Evolutionary conservation across 345 rosid species (phyloP), one percentile per base, ranked within the genome.

Genomic region (Lagerstroemia speciosa): DNA sequence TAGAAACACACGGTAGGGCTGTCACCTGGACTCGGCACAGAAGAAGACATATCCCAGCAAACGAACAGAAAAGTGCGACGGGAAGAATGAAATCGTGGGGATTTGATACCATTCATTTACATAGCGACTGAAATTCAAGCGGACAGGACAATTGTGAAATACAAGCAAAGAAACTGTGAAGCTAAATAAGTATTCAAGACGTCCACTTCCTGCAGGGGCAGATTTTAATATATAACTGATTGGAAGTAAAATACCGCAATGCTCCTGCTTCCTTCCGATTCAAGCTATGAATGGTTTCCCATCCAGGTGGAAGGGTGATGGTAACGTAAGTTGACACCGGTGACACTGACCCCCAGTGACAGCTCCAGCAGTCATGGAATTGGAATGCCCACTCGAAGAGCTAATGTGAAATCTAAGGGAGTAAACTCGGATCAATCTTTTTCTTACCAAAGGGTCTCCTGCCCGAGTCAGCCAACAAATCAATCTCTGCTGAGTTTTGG

Each of bases 41-140:
- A 53, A n/a, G 14, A n/a, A 8, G 6, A 53, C 30, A 22, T 2
- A 6, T 53, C 30, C 60, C 2, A 22, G n/a, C 12, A 11, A 24
- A 53, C 10, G 29, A 24, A 53, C 24, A 48, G n/a, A n/a, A 8
- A 24, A n/a, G 60, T 12, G 14, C 12, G 29, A 53, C 27, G 12
- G 60, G 29, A 24, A n/a, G 60, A 24, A 53, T 3, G 30, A 53
- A 24, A n/a, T 53, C 29, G 11, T 7, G 30, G 60, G 10, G 29
- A 53, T 8, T 53, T 22, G n/a, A 53, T 24, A 29, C 60, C 60
- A 53, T 53, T 53, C 60, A 53, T 53, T 53, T 53, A 53, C 60
- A 53, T 53, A 53, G 60, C 55, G 29, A 24, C 12, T n/a, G 60
- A 53, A 19, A 53, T 53, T 53, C 29, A 30, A 53, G 30, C n/a